Base-by-base conservation (phyloP, 441 rosid species). In the Adansonia rubrostipa region DNA sequence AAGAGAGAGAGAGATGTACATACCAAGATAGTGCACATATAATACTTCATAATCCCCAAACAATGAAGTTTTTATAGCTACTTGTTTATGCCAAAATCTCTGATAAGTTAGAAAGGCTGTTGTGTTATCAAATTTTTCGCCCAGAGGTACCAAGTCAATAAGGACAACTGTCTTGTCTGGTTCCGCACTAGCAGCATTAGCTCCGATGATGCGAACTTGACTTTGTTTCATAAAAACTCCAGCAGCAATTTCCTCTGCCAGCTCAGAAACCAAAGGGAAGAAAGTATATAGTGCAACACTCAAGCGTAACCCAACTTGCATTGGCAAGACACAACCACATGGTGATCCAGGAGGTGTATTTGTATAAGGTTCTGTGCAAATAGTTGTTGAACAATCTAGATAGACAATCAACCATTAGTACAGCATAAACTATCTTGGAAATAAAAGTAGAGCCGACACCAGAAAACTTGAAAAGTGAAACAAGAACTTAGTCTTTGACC, bases 191-290 rank as follows among this genome's bases (percentile, higher is more conserved):
- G 96, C 97, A 47, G 97, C 97, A 70, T 89, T 94, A 28, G 99
- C 99, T 73, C 97, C 99, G 86, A 94, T 92, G 14, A 96, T 91
- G 36, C 93, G 92, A 60, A 96, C 99, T 87, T 96, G 99, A 80
- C 99, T 92, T 83, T 90, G 97, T 80, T 88, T 94, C 97, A 94
- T 89, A 80, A 96, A 96, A 81, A 92, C 93, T 54, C 99, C 97
- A 15, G 90, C 85, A 69, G 97, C 89, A 73, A 92, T 85, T 86
- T 92, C 98, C 36, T 79, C 78, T 51, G 99, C 97, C 57, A 96
- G 88, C 84, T 94, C 96, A 13, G 95, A 90, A 77, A 96, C 97
- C 90, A 91, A 85, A 15, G 99, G 99, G 85, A 96, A 96, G 91
- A 96, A 96, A 82, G 93, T 92, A 75, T 92, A 96, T 5, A 96